Conservation (phyloP, 345 rosid species). For the Brassica cretica region DNA sequence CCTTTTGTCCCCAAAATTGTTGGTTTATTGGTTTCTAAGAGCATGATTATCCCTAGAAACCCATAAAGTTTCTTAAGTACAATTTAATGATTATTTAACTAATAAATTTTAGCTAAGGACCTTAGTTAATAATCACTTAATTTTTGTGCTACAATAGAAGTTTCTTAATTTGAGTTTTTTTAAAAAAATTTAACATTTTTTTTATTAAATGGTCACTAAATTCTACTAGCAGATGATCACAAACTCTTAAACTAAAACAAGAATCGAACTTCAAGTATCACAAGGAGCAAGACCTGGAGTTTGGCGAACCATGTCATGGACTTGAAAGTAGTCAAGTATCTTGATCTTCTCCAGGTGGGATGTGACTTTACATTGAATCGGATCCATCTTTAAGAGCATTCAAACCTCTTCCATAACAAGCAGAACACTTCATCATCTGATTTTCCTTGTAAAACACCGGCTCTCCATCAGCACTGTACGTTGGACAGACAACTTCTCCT, state of each 20-base stretch:
- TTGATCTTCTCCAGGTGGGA: constrained; percentile 60
- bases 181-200: too few relatives aligned
- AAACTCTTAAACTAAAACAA: neutral
- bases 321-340: constrained; percentile 77
- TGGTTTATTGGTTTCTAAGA: too few relatives aligned
- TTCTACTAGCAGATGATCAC: neutral
- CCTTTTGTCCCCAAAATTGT: neutral
- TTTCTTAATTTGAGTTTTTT: neutral
- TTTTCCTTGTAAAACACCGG: constrained; percentile 77
- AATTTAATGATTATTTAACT: neutral
- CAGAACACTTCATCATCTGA: constrained; percentile 62
- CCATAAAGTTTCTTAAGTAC: neutral
- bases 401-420: constrained; percentile 87
- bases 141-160: neutral
- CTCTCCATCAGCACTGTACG: constrained; percentile 74
- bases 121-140: neutral
- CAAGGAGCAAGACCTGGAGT: constrained; percentile 60
- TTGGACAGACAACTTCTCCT: constrained; percentile 62
- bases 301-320: constrained; percentile 98
- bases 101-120: neutral
- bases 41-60: too few relatives aligned
- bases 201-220: too few relatives aligned
- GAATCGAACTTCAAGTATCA: neutral
- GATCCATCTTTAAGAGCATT: constrained; percentile 93
- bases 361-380: constrained; percentile 65